A percentile compares a stretch with the other conserved stretches of the same genome.
These are phyloP conservation scores for Clitoria ternatea DNA, from an alignment of 306 rosid genomes.

Conservation along the genomic window DNA sequence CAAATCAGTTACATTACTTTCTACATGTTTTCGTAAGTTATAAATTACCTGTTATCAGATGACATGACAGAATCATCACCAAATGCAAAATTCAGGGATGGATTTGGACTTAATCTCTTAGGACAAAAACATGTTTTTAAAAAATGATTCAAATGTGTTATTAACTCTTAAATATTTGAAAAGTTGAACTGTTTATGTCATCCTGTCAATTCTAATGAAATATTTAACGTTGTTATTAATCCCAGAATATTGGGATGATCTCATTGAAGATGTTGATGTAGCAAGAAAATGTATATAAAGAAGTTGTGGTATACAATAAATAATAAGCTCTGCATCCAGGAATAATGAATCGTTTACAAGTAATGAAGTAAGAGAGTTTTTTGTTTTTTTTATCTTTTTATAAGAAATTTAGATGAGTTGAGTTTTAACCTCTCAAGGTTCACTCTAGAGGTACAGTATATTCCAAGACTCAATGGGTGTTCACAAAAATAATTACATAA, in stretches of 20 bases:
- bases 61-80: not conserved
- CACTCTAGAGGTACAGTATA: too few relatives aligned
- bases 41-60: not conserved
- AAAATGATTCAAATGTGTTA: not conserved
- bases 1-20: not conserved
- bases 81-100: not conserved
- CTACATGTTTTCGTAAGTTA: not conserved
- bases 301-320: not conserved
- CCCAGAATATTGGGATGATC: not conserved
- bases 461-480: too few relatives aligned
- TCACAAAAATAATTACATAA: too few relatives aligned
- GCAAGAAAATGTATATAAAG: not conserved
- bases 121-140: not conserved
- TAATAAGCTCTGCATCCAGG: not conserved
- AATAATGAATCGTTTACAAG: too few relatives aligned
- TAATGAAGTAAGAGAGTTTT: too few relatives aligned
- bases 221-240: not conserved
- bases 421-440: too few relatives aligned
- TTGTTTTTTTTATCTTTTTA: too few relatives aligned
- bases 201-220: not conserved
- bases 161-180: not conserved
- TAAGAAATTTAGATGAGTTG: too few relatives aligned
- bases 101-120: not conserved
- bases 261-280: too few relatives aligned
- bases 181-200: slow-evolving; percentile 1